Base-by-base conservation (phyloP, 441 rosid species). In the Erodium texanum region DNA sequence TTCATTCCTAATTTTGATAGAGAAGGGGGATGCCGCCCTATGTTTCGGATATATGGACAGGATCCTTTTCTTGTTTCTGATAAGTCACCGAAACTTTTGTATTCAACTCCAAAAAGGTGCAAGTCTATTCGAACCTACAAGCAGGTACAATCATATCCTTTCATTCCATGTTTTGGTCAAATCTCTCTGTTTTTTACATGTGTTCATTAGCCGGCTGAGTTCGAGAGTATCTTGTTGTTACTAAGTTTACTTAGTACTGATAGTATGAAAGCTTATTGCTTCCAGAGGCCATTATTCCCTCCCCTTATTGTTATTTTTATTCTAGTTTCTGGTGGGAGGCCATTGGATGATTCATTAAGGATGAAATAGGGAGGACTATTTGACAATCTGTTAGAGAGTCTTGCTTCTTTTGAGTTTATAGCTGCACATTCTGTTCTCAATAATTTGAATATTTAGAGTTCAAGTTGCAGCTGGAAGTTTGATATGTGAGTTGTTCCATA, bases 21-120 rank as follows among this genome's bases (percentile, higher is more conserved):
- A 52, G 82, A 82, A 64, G 96, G 90, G 64, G 97, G 99, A 2
- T 93, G 84, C 69, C 80, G 92, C 73, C 99, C 99, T 18, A 74
- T 88, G 24, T 93, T 93, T 76, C 87, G 90, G 56, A 78, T 93
- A 36, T 93, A 88, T 65, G 99, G 99, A 38, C 95, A 90, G 75
- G 97, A 87, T 72, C 89, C 95, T 18, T 80, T 84, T 73, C 85
- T 84, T 69, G 84, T 76, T 62, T 70, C 82, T 68, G 90, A 93
- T 70, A 77, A 74, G 75, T 71, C 79, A 67, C 73, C 89, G 11
- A 89, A 83, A 69, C 68, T 82, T 67, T 69, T 87, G 72, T 88
- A 82, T 79, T 77, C 89, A 10, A 82, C 93, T 69, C 83, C 88
- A 11, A 87, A 79, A 81, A 85, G 78, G 77, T 78, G 85, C 69